Base-by-base conservation (phyloP, 257 asterid genomes). In the Solanum corneliomulleri region DNA sequence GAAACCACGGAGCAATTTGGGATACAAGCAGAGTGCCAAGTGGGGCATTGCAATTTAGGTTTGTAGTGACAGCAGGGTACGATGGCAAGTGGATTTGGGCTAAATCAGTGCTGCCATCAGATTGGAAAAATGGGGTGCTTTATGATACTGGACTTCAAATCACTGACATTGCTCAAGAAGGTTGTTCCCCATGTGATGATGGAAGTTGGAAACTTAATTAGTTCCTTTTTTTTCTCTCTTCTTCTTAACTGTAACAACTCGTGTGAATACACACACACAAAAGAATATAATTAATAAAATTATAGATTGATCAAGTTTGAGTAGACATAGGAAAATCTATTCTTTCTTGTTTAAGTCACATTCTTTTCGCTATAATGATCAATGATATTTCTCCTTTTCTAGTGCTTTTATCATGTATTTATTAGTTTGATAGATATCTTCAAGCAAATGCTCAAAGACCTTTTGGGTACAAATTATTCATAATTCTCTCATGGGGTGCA, bases 71-170 rank as follows among this genome's bases (percentile, higher is more conserved):
- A 0, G 89, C 95, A 39, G 99, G 98, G 45, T 95, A 76, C 72
- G 99, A 96, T 78, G 98, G 97, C 83, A 95, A 94, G 81, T 87
- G 87, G 89, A 90, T 92, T 88, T 95, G 95, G 97, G 94, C 98
- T 29, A 93, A 94, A 83, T 89, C 85, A 56, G 98, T 91, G 86
- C 21, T 94, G 45, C 98, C 99, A 11, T 69, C 91, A 41, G 90
- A 92, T 80, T 96, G 99, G 99, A 83, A 80, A 39, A 91, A 29
- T 39, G 93, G 93, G 1, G 90, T 33, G 64, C 83, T 89, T 14
- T 96, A 95, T 83, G 98, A 96, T 66, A 33, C 96, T 3, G 97
- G 97, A 31, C 66, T 96, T 41, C 95, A 95, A 62, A 93, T 96
- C 77, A 90, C 91, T 70, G 98, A 95, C 69, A 90, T 93, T 85